Base-by-base conservation (phyloP, 306 rosid species). In the Vicia faba region DNA sequence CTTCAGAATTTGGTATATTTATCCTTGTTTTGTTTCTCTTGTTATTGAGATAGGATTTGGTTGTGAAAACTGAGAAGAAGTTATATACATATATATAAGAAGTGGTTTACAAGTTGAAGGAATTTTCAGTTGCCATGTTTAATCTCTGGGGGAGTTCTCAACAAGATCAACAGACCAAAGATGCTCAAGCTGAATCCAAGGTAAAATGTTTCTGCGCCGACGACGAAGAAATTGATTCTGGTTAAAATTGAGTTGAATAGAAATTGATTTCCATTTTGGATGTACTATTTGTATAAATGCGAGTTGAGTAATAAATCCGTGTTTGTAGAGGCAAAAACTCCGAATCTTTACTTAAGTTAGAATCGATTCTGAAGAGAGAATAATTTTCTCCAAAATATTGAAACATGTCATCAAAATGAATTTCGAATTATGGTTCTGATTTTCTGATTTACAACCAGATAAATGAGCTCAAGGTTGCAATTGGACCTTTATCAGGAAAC, bases 401-500 rank as follows among this genome's bases (percentile, higher is more conserved):
- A 5, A 29, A 4, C 33, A 4, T 5, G 33, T 29, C 33, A 5
- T 29, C 33, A 29, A 29, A 31, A 31, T 31, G 7, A 5, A 5
- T 31, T 29, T 20, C 26, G 49, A 8, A 12, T 71, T 12, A 39
- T 46, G 49, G 49, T 66, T 60, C 64, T 68, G 44, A 69, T 40
- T 49, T 49, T 41, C n/a, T 58, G 18, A 16, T 59, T 4, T 31
- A 4, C 7, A 45, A 73, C 7, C 86, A 92, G 98, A 71, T 87
- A 44, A 70, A 81, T 5, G 98, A 89, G 75, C 85, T 89, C 4
- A 85, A 75, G 75, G 66, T 76, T 56, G 90, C 89, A 43, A 68
- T 80, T 18, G 96, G 95, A 75, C 89, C 89, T 15, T 64, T 85
- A 12, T 86, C 93, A 26, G 96, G 91, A 23, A 86, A 81, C 6